These are phyloP conservation scores for Nemania sp. DNA, from an alignment of 2,329 filamentous ascomycete genomes.

Conservation along the genomic window DNA sequence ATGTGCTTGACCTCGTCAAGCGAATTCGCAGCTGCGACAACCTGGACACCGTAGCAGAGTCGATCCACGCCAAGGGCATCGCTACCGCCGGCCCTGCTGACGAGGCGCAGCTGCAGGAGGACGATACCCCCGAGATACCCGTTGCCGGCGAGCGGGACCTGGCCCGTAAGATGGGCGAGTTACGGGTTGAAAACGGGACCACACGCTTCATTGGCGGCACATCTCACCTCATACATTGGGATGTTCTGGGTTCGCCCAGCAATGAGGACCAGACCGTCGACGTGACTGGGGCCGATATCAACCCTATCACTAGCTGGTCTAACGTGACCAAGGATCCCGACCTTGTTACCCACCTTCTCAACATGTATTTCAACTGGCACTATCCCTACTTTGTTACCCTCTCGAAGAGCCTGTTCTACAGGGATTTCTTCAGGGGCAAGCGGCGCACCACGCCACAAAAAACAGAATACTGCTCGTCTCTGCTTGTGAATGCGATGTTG, in stretches of 20 bases:
- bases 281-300: slow-evolving; percentile 57
- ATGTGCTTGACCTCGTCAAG: slow-evolving; percentile 78
- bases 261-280: slow-evolving; percentile 52
- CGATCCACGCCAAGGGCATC: slow-evolving; percentile 53
- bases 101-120: slow-evolving; percentile 49
- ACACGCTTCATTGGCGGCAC: slow-evolving; percentile 93
- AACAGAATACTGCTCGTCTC: slow-evolving; percentile 80
- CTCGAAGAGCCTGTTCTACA: slow-evolving; percentile 83
- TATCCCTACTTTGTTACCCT: slow-evolving; percentile 95
- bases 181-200: slow-evolving; percentile 83
- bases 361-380: slow-evolving; percentile 98
- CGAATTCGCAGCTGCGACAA: slow-evolving; percentile 86
- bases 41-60: slow-evolving; percentile 60
- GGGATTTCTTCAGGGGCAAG: slow-evolving; percentile 78
- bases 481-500: slow-evolving; percentile 93
- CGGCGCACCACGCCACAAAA: slow-evolving; percentile 55
- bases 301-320: slow-evolving; percentile 86
- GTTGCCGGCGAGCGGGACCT: slow-evolving; percentile 74
- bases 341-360: slow-evolving; percentile 83
- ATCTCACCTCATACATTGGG: slow-evolving; percentile 86
- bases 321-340: slow-evolving; percentile 78
- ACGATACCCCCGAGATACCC: slow-evolving; percentile 47
- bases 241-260: slow-evolving; percentile 50
- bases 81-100: slow-evolving; percentile 41
- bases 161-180: slow-evolving; percentile 89